phyloP scores from a whole-genome alignment of 2,329 filamentous ascomycete genomes.

The Aspergillus sojae region DNA sequence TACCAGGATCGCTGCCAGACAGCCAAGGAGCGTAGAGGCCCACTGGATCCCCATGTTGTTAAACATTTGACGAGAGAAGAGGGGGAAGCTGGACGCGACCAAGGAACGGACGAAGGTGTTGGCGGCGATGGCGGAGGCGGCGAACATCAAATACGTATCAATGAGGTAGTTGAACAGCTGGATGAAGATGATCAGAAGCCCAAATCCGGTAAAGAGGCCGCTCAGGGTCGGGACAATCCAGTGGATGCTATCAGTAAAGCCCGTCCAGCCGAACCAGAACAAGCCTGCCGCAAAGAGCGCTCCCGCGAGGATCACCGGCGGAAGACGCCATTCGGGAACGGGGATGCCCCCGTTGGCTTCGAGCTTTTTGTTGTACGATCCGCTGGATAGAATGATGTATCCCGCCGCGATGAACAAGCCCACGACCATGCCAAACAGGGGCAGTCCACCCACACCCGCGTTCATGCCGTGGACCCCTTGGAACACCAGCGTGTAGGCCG shows the following conservation, averaged over 20 bases:
- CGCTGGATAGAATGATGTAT: conserved; percentile 66
- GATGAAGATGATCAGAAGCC: conserved; percentile 61
- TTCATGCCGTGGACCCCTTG: conserved; percentile 67
- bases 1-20: conserved; percentile 37
- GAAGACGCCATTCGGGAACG: conserved; percentile 61
- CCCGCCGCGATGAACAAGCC: conserved; percentile 71
- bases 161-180: conserved; percentile 62
- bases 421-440: conserved; percentile 81
- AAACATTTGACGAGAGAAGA: conserved; percentile 45
- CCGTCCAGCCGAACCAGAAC: conserved; percentile 79
- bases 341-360: conserved; percentile 64
- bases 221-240: conserved; percentile 47
- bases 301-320: conserved; percentile 57
- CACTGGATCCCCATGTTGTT: conserved; percentile 41
- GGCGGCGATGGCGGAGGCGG: conserved; percentile 57
- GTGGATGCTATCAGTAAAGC: conserved; percentile 48
- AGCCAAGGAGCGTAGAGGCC: conserved; percentile 42
- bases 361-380: conserved; percentile 69
- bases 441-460: conserved; percentile 70
- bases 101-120: conserved; percentile 53
- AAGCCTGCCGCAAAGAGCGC: conserved; percentile 61
- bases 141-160: conserved; percentile 59
- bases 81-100: conserved; percentile 38
- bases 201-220: conserved; percentile 60
- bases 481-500: conserved; percentile 41